Evolutionary conservation across 2,329 filamentous ascomycete species (phyloP).

Genomic region (Harringtonia lauricola): DNA sequence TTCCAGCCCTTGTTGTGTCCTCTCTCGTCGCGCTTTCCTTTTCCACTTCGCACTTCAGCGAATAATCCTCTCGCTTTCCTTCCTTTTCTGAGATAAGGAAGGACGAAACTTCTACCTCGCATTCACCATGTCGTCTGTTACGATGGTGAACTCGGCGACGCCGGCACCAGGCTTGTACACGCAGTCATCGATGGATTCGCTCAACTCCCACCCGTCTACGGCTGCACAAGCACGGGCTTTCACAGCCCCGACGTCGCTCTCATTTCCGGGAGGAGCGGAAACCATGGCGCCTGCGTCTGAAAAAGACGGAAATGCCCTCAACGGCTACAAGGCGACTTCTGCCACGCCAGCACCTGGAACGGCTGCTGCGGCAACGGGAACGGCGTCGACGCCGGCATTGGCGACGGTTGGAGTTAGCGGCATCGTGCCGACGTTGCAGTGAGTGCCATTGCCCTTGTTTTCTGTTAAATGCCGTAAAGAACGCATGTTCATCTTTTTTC

Average conservation of each 20-base stretch:
- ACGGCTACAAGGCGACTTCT: constrained; percentile 10
- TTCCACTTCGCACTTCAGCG: neutral
- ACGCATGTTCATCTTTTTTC: constrained; percentile 10
- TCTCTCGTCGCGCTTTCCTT: constrained; percentile 1
- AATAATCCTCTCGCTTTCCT: neutral
- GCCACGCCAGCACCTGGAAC: constrained; percentile 9
- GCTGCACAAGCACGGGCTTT: constrained; percentile 93
- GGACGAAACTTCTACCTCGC: neutral
- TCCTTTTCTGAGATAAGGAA: neutral
- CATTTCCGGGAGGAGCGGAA: constrained; percentile 57
- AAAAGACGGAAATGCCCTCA: constrained; percentile 11
- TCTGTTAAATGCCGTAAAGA: constrained; percentile 8
- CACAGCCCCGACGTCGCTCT: constrained; percentile 83
- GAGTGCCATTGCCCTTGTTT: constrained; percentile 45
- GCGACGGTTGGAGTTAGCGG: constrained; percentile 78
- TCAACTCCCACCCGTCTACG: constrained; percentile 85
- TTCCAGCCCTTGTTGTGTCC: constrained; percentile 5
- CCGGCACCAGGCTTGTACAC: constrained; percentile 12
- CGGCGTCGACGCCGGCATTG: constrained; percentile 66
- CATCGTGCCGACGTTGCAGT: constrained; percentile 91
- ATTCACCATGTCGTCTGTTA: constrained; percentile 9
- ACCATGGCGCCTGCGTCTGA: constrained; percentile 12
- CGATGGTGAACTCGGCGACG: constrained; percentile 7
- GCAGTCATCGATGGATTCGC: constrained; percentile 58
- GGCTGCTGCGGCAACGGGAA: constrained; percentile 4